Percentiles rank a stretch among this genome's conserved stretches.
These are phyloP conservation scores for Russula abietina DNA, from an alignment of 768 basidiomycete species.

Conservation along the genomic window DNA sequence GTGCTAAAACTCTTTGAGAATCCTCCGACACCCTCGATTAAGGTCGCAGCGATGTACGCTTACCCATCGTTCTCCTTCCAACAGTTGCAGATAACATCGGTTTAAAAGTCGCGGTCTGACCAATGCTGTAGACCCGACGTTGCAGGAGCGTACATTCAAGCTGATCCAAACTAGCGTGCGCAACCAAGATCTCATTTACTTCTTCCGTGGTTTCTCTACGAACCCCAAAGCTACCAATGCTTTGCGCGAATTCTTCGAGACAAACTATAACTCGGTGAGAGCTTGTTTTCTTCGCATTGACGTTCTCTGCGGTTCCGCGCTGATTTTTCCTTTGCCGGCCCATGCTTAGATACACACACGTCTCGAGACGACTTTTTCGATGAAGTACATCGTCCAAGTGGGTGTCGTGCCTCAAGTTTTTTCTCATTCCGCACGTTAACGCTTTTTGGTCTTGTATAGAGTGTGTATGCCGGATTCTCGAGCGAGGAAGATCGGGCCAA, in stretches of 20 bases:
- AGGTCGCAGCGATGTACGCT: slow-evolving; percentile 63
- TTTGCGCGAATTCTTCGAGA: slow-evolving; percentile 57
- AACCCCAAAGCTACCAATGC: slow-evolving; percentile 53
- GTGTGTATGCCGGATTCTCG: slow-evolving; percentile 7
- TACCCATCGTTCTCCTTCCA: not conserved
- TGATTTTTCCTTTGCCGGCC: not conserved
- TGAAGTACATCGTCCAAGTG: slow-evolving; percentile 16
- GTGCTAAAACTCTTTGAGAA: slow-evolving; percentile 63
- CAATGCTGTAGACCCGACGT: slow-evolving; percentile 46
- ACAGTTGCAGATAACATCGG: not conserved
- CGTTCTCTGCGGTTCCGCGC: not conserved
- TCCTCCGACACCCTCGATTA: slow-evolving; percentile 66
- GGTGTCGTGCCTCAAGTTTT: not conserved
- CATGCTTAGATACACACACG: slow-evolving; percentile 12
- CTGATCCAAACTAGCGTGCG: slow-evolving; percentile 50
- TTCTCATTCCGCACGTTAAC: not conserved
- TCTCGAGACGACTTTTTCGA: slow-evolving; percentile 19
- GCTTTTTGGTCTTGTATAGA: not conserved
- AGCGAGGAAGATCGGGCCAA: slow-evolving; percentile 13
- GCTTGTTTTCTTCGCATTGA: not conserved
- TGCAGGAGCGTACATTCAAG: slow-evolving; percentile 57
- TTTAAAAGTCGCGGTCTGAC: slow-evolving; percentile 55
- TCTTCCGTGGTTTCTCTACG: slow-evolving; percentile 49
- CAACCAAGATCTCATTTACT: slow-evolving; percentile 59
- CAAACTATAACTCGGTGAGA: slow-evolving; percentile 59